Conservation (phyloP, 371 early-diverging fungal species). For the Capniomyces stellatus region DNA sequence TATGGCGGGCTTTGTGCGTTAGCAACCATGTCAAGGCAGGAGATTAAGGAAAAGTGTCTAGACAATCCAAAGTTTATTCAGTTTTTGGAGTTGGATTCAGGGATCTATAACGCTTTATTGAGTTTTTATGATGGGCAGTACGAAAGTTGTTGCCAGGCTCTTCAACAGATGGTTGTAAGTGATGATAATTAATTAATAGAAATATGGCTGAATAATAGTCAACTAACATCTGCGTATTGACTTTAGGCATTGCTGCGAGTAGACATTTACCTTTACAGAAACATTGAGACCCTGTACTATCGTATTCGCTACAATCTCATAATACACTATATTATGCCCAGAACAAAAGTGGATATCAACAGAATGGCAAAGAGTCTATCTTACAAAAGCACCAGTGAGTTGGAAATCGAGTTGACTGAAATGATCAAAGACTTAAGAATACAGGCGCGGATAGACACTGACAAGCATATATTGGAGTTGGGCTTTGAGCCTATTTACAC, state of each 20-base stretch:
- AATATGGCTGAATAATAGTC: neutral
- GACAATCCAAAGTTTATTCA: constrained; percentile 12
- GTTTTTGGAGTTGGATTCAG: constrained; percentile 16
- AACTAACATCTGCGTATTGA: neutral
- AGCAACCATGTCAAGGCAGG: constrained; percentile 9
- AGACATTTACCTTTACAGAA: constrained; percentile 11
- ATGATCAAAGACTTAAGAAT: constrained; percentile 13
- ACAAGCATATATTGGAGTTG: neutral
- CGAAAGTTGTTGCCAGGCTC: constrained; percentile 7
- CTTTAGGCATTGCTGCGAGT: constrained; percentile 10
- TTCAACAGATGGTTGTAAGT: neutral
- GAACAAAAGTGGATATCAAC: constrained; percentile 9
- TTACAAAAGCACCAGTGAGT: constrained; percentile 5
- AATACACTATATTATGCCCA: constrained; percentile 16
- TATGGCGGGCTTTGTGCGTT: constrained; percentile 24
- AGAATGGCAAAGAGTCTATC: constrained; percentile 13
- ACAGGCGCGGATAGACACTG: constrained; percentile 14
- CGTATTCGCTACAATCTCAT: constrained; percentile 11
- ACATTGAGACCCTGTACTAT: constrained; percentile 2
- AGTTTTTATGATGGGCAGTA: constrained; percentile 11
- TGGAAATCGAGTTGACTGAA: constrained; percentile 9
- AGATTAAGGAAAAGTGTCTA: constrained; percentile 9
- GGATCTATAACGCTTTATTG: constrained; percentile 13
- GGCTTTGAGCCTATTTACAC: neutral
- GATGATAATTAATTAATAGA: neutral